phyloP scores from a whole-genome alignment of 1,284 basidiomycete genomes.

The Sanghuangporus baumii region DNA sequence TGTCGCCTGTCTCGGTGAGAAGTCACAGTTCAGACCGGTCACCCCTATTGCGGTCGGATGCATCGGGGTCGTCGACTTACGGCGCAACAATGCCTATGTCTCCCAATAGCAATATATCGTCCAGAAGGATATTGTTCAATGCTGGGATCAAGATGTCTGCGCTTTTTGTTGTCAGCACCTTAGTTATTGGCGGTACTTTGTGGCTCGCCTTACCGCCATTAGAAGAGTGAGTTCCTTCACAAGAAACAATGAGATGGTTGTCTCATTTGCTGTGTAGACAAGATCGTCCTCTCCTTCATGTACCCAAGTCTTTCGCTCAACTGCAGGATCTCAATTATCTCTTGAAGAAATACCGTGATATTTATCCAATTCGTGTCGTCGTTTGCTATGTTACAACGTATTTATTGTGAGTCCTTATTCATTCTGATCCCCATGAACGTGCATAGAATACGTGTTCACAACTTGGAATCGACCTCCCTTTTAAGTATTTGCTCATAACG shows the following conservation, averaged over 20 bases:
- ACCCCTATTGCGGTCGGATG: constrained; percentile 23
- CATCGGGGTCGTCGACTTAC: constrained; percentile 40
- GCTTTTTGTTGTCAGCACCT: constrained; percentile 67
- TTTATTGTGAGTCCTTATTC: constrained; percentile 66
- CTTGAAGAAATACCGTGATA: constrained; percentile 84
- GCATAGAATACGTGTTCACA: constrained; percentile 7
- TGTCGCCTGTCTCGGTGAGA: constrained; percentile 21
- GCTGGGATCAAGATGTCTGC: constrained; percentile 79
- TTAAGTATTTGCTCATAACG: background rate
- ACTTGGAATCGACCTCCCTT: no score
- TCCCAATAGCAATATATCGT: constrained; percentile 32
- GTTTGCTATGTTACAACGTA: constrained; percentile 85
- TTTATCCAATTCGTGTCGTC: constrained; percentile 77
- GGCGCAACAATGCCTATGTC: constrained; percentile 45
- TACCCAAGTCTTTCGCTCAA: constrained; percentile 81
- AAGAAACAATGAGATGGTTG: background rate
- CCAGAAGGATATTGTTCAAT: constrained; percentile 59
- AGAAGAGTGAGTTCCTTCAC: constrained; percentile 53
- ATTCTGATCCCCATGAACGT: background rate
- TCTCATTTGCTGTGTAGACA: constrained; percentile 36
- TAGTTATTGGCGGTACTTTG: constrained; percentile 67
- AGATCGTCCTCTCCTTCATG: constrained; percentile 67
- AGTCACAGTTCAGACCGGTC: constrained; percentile 9
- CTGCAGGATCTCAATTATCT: constrained; percentile 76
- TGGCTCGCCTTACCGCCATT: constrained; percentile 78